Conservation (phyloP, 2,329 filamentous ascomycete genomes). For the Mycogone perniciosa region DNA sequence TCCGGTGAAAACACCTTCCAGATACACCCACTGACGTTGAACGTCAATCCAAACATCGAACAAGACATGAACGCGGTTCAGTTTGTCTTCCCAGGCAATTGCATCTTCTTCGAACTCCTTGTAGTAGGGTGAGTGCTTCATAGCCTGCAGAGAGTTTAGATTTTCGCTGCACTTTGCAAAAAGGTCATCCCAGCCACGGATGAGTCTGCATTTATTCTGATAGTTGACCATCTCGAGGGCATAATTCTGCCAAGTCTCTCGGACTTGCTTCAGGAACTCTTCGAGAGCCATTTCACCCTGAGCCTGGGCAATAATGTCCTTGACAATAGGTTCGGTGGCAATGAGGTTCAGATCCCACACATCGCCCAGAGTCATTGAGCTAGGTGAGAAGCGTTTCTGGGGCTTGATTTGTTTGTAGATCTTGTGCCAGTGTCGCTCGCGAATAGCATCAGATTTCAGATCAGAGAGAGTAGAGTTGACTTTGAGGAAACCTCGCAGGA, state of each 20-base stretch:
- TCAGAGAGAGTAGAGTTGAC: constrained; percentile 84
- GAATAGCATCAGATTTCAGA: constrained; percentile 91
- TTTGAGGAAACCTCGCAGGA: constrained; percentile 81
- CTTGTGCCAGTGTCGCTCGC: constrained; percentile 94
- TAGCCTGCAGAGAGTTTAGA: constrained; percentile 92
- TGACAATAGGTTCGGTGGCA: constrained; percentile 79
- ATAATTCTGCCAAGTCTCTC: constrained; percentile 95
- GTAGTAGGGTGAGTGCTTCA: constrained; percentile 98
- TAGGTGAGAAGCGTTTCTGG: constrained; percentile 85
- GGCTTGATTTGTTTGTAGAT: constrained; percentile 96
- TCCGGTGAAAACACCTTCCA: constrained; percentile 97
- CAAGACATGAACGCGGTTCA: constrained; percentile 93
- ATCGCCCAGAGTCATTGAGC: constrained; percentile 93
- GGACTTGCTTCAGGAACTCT: constrained; percentile 93
- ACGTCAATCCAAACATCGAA: constrained; percentile 99
- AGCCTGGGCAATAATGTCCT: constrained; percentile 89
- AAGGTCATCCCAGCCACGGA: constrained; percentile 95
- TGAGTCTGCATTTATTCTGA: constrained; percentile 95
- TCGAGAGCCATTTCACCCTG: constrained; percentile 98
- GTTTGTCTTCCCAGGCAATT: constrained; percentile 92
- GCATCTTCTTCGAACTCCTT: constrained; percentile 99
- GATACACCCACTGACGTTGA: constrained; percentile 99
- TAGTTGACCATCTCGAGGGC: constrained; percentile 92
- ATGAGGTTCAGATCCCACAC: constrained; percentile 96
- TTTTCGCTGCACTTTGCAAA: constrained; percentile 99